Base-by-base conservation (phyloP, 805 yeast species). In the Metschnikowia dekortorum region DNA sequence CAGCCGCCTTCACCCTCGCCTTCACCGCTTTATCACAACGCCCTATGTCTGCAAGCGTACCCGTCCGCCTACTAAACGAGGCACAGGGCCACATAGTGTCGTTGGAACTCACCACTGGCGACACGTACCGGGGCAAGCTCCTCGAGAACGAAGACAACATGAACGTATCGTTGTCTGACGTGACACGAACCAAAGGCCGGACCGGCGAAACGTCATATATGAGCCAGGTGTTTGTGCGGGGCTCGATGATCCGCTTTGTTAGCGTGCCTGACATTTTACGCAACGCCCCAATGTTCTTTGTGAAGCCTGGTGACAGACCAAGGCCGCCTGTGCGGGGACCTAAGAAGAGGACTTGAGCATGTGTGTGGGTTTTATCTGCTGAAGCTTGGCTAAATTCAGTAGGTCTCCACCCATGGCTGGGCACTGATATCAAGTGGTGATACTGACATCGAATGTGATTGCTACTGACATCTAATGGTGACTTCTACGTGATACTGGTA, bases 71-170 rank as follows among this genome's bases (percentile, higher is more conserved):
- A 28, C 75, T 92, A 45, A 87, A 82, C 63, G 99, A 91, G 68
- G 87, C 96, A 1, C 78, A 85, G 74, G 97, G 97, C 44, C 98
- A 92, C 63, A 72, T 83, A 3, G 83, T 92, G 8, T 82, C 95
- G 1, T 65, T 92, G 14, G 99, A 92, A 65, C 79, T 92, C 47
- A 80, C 81, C 28, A 83, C 90, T 0, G 98, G 98, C 1, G 91
- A 87, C 55, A 81, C 87, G 0, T 92, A 92, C 63, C 76, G 96
- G 35, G 99, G 99, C 1, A 89, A 86, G 63, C 76, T 92, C 42
- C 65, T 85, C 3, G 96, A 87, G 61, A 84, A 85, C 43, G 97
- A 92, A 69, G 98, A 92, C 61, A 91, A 86, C 66, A 94, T 92
- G 98, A 92, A 92, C 64, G 82, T 92, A 28, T 95, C 91, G 53